A percentile compares a stretch with the other conserved stretches of the same genome.
Conservation (phyloP, 495 filamentous ascomycete species). For the Filosporella fistucella region DNA sequence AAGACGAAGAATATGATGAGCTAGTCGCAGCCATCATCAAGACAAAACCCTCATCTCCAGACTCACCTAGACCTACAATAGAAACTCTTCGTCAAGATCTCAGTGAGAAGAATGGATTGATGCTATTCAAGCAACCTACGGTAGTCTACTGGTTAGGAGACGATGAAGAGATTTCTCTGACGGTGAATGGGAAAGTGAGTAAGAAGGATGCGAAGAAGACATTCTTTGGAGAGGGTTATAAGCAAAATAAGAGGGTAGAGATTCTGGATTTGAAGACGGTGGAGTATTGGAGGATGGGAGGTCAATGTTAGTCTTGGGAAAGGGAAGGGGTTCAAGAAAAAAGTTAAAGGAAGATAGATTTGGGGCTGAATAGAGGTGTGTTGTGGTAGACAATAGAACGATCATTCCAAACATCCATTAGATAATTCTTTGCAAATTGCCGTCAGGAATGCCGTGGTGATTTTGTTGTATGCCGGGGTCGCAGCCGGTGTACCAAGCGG, state of each 20-base stretch:
- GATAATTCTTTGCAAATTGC: too few relatives aligned
- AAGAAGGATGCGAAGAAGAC: constrained; percentile 4
- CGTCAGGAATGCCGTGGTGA: too few relatives aligned
- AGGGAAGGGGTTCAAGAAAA: too few relatives aligned
- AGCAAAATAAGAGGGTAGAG: constrained; percentile 6
- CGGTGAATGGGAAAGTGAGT: constrained; percentile 6
- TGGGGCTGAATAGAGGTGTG: too few relatives aligned
- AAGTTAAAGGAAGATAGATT: too few relatives aligned
- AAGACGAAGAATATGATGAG: constrained; percentile 9
- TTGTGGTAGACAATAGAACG: too few relatives aligned
- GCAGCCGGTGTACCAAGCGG: too few relatives aligned
- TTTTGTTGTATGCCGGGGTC: too few relatives aligned
- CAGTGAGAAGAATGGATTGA: constrained; percentile 2
- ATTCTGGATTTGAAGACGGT: constrained; percentile 6
- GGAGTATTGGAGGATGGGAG: constrained; percentile 13
- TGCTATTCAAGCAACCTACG: constrained; percentile 12
- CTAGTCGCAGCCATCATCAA: constrained; percentile 12
- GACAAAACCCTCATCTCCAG: not conserved
- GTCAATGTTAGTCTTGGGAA: constrained; percentile 13
- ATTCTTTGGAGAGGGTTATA: constrained; percentile 5
- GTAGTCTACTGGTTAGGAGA: constrained; percentile 11
- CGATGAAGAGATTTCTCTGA: constrained; percentile 10
- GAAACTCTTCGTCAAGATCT: constrained; percentile 11
- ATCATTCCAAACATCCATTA: too few relatives aligned
- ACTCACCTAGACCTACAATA: not conserved